phyloP scores from a whole-genome alignment of 2,329 filamentous ascomycete species.

The Microsporum canis region DNA sequence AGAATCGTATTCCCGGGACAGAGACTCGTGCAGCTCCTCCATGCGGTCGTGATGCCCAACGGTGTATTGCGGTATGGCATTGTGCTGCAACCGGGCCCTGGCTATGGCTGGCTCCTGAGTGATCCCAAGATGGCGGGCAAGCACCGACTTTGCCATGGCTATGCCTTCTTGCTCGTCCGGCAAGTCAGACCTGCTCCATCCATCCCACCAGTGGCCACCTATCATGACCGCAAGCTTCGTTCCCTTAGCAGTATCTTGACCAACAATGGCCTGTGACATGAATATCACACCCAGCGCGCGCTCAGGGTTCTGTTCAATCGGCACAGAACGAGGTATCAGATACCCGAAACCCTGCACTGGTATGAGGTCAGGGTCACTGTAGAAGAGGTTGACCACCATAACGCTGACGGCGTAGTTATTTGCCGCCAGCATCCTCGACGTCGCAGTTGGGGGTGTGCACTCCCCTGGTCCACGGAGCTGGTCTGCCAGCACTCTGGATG shows the following conservation, averaged over 20 bases:
- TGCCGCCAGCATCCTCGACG: conserved; percentile 16
- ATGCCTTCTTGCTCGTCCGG: conserved; percentile 57
- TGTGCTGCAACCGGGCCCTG: conserved; percentile 48
- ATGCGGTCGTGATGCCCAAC: conserved; percentile 63
- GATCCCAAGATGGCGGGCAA: conserved; percentile 66
- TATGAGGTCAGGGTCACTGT: conserved; percentile 51
- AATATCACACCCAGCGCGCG: conserved; percentile 84
- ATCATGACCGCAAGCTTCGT: conserved; percentile 92
- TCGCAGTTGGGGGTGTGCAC: background rate
- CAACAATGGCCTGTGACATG: conserved; percentile 57
- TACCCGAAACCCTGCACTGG: conserved; percentile 73
- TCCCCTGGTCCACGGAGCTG: conserved; percentile 3
- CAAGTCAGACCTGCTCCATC: conserved; percentile 40
- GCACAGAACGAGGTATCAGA: conserved; percentile 66
- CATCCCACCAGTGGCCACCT: conserved; percentile 84
- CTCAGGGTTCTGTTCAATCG: conserved; percentile 64
- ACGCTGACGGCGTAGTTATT: conserved; percentile 61
- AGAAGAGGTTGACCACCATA: conserved; percentile 89
- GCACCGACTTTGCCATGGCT: conserved; percentile 55
- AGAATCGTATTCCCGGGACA: conserved; percentile 48
- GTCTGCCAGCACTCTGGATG: conserved; percentile 13
- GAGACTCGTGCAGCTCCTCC: conserved; percentile 43
- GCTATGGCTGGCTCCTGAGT: conserved; percentile 49
- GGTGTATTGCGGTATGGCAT: conserved; percentile 85
- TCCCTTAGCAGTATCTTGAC: conserved; percentile 48